These are phyloP conservation scores for Sungouiella blattae DNA, from an alignment of 805 yeast genomes.

Conservation along the genomic window DNA sequence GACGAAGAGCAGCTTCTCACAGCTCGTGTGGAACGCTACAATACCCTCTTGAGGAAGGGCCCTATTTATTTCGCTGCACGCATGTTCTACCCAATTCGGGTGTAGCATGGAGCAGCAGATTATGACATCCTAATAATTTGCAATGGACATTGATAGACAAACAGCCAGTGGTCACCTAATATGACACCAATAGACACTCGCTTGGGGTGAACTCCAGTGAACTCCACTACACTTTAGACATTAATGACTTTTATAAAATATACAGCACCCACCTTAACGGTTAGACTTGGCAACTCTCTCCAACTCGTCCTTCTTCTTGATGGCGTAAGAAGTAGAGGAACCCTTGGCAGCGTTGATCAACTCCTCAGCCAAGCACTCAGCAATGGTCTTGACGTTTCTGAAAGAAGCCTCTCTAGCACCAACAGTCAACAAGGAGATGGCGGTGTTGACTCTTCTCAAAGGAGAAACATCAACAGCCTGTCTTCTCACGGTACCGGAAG, in stretches of 20 bases:
- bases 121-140: no score
- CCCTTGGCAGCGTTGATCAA: conserved; percentile 99
- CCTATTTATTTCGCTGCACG: conserved; percentile 7
- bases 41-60: conserved; percentile 7
- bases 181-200: no score
- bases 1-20: neutral
- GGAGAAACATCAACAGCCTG: conserved; percentile 99
- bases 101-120: conserved; percentile 2
- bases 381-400: conserved; percentile 99
- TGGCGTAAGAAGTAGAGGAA: conserved; percentile 99
- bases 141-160: no score
- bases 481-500: conserved; percentile 99
- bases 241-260: neutral
- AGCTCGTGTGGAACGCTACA: conserved; percentile 7
- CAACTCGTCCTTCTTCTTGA: conserved; percentile 99
- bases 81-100: conserved; percentile 15
- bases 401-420: conserved; percentile 99
- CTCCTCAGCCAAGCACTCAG: conserved; percentile 99
- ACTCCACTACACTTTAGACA: no score
- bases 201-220: no score
- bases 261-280: conserved; percentile 69
- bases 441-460: conserved; percentile 99
- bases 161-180: no score
- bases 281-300: conserved; percentile 99
- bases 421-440: conserved; percentile 93